Evolutionary conservation across 768 basidiomycete species (phyloP).

Genomic region (Tulasnella sp.): DNA sequence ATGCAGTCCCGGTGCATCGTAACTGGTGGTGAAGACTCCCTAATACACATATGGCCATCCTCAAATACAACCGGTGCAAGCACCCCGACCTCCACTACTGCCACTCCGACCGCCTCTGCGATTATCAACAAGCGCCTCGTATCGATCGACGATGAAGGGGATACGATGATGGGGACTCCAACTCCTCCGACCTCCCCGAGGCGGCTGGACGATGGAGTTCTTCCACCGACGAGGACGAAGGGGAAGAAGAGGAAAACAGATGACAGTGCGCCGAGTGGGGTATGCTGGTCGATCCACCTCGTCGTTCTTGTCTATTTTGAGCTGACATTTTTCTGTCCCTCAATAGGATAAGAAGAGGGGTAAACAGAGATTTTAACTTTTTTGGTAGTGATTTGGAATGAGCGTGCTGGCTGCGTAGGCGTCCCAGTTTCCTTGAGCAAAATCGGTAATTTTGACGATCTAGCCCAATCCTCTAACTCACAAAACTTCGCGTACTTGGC

Average conservation of each 20-base stretch:
- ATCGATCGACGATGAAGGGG: slow-evolving; percentile 16
- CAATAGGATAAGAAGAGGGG: slow-evolving; percentile 12
- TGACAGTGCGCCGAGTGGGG: neutral
- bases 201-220: neutral
- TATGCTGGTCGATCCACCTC: neutral
- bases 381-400: neutral
- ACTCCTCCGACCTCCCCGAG: neutral
- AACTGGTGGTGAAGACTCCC: slow-evolving; percentile 32
- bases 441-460: too few species aligned
- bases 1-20: slow-evolving; percentile 24
- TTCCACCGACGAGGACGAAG: neutral
- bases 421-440: too few species aligned
- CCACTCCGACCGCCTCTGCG: neutral
- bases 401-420: too few species aligned
- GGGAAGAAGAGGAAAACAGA: slow-evolving; percentile 6
- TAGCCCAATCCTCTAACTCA: too few species aligned
- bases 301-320: neutral
- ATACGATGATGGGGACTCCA: neutral
- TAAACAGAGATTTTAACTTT: slow-evolving; percentile 10
- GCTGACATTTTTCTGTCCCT: neutral
- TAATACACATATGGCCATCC: slow-evolving; percentile 24
- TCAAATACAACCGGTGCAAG: neutral
- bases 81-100: neutral
- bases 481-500: too few species aligned
- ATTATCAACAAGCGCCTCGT: neutral